These are phyloP conservation scores for Fusarium subtropicale DNA, from an alignment of 2,329 filamentous ascomycete species.

Conservation along the genomic window DNA sequence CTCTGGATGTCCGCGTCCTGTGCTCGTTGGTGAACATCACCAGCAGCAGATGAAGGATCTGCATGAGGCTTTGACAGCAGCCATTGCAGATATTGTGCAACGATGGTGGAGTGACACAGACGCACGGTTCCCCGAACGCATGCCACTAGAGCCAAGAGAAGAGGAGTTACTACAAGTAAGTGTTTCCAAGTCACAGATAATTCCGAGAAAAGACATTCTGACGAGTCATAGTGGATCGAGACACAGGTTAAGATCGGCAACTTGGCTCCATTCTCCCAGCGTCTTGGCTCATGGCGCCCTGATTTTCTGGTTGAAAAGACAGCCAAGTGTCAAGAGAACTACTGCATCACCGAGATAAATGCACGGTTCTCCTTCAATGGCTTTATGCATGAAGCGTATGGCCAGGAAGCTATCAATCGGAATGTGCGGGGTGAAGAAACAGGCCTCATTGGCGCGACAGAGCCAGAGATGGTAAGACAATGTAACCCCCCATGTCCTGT, in stretches of 20 bases:
- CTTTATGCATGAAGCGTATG: slow-evolving; percentile 48
- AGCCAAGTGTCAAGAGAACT: slow-evolving; percentile 39
- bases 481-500: neutral
- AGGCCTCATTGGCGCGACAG: slow-evolving; percentile 43
- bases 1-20: slow-evolving; percentile 50
- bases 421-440: slow-evolving; percentile 2
- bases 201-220: neutral
- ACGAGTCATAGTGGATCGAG: slow-evolving; percentile 47
- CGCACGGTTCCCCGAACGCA: slow-evolving; percentile 49
- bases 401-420: slow-evolving; percentile 46
- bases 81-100: slow-evolving; percentile 52
- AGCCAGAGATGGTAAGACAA: slow-evolving; percentile 40
- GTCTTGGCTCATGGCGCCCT: slow-evolving; percentile 54
- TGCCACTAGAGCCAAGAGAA: slow-evolving; percentile 51
- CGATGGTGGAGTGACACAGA: slow-evolving; percentile 54
- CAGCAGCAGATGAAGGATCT: slow-evolving; percentile 47
- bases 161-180: slow-evolving; percentile 48
- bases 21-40: slow-evolving; percentile 50
- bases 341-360: slow-evolving; percentile 56
- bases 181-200: neutral
- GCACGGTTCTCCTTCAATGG: slow-evolving; percentile 57
- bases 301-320: slow-evolving; percentile 54
- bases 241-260: slow-evolving; percentile 44
- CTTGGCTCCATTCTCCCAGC: slow-evolving; percentile 36
- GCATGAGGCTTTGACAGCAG: slow-evolving; percentile 48